Conservation (phyloP, 2,329 filamentous ascomycete species). For the Penicillium sclerotigenum region DNA sequence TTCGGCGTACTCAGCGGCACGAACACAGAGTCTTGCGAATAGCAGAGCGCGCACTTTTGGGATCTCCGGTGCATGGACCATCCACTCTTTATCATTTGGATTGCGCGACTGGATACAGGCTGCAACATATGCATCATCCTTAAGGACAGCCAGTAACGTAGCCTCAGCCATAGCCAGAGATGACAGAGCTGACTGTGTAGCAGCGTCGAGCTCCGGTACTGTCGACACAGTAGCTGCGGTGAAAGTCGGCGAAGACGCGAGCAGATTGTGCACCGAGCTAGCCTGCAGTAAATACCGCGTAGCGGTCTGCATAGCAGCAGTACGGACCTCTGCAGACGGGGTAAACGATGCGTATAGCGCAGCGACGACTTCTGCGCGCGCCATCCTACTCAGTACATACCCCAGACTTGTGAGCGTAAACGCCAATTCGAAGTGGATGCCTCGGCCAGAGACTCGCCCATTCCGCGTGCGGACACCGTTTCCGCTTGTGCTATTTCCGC, state of each 20-base stretch:
- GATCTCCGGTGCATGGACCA: constrained; percentile 86
- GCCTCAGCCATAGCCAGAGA: constrained; percentile 77
- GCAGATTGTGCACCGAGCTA: constrained; percentile 71
- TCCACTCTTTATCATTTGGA: constrained; percentile 86
- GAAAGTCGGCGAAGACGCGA: constrained; percentile 55
- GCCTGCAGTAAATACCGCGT: constrained; percentile 76
- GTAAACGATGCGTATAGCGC: constrained; percentile 64
- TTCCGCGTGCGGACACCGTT: constrained; percentile 51
- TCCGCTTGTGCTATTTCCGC: neutral
- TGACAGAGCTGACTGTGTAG: constrained; percentile 43
- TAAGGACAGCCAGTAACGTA: constrained; percentile 82
- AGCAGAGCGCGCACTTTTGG: constrained; percentile 85
- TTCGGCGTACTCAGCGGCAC: constrained; percentile 81
- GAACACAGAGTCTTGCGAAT: constrained; percentile 82
- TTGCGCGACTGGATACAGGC: constrained; percentile 78
- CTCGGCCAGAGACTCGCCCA: constrained; percentile 65
- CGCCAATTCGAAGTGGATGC: constrained; percentile 77
- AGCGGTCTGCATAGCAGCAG: constrained; percentile 66
- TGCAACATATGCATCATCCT: constrained; percentile 89
- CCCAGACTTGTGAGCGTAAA: constrained; percentile 76
- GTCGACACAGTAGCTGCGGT: constrained; percentile 26
- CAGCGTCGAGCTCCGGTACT: constrained; percentile 47
- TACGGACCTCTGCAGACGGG: constrained; percentile 65
- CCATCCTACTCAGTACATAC: constrained; percentile 68
- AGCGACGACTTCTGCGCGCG: constrained; percentile 68